phyloP scores from a whole-genome alignment of 345 rosid genomes.

The Angophora floribunda region DNA sequence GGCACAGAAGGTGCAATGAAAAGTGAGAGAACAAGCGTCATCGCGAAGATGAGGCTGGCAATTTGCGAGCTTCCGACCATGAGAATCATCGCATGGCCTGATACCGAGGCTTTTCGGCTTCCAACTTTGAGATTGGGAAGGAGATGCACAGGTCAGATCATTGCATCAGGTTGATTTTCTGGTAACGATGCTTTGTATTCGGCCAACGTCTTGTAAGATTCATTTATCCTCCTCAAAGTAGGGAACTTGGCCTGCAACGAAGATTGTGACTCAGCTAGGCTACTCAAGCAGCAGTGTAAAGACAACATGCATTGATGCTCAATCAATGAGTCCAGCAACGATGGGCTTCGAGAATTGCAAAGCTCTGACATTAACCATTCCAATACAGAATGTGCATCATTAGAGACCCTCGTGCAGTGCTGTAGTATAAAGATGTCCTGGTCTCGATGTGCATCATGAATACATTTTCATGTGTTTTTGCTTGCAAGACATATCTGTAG shows the following conservation, averaged over 20 bases:
- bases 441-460: not conserved
- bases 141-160: not conserved
- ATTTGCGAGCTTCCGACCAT: not conserved
- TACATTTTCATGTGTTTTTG: too few relatives aligned
- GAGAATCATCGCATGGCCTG: not conserved
- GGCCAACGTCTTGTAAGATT: slow-evolving; percentile 22
- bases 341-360: not conserved
- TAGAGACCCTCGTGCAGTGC: not conserved
- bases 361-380: not conserved
- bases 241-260: slow-evolving; percentile 39
- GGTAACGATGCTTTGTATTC: slow-evolving; percentile 36
- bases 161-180: slow-evolving; percentile 35
- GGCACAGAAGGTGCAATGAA: not conserved
- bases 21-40: not conserved
- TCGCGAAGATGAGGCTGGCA: not conserved
- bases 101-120: not conserved
- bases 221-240: slow-evolving; percentile 21
- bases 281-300: too few relatives aligned
- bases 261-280: not conserved
- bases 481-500: not conserved
- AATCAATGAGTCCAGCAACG: not conserved
- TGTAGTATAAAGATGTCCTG: not conserved
- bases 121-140: not conserved
- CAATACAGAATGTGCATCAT: not conserved
- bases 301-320: not conserved